Base-by-base conservation (phyloP, 2,329 filamentous ascomycete genomes). In the Scortechinia acanthostroma region DNA sequence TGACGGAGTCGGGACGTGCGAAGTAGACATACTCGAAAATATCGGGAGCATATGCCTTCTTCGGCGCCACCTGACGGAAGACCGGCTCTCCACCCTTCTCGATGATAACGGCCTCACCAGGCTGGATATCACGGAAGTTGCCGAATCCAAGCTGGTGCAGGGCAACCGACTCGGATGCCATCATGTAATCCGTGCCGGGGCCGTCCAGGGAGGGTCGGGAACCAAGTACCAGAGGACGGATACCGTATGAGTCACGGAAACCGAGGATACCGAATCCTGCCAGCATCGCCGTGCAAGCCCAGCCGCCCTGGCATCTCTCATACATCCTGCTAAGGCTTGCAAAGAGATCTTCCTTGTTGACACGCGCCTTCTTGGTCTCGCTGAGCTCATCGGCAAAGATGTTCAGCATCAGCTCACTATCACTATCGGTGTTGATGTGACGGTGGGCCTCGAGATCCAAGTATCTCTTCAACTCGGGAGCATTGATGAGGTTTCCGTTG, bases 11-110 rank as follows among this genome's bases (percentile, higher is more conserved):
- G 1, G 88, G 88, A 2, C 90, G 74, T 14, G 88, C 84, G 55
- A 95, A 90, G 67, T 95, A 95, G 47, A 95, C 85, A 51, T 83
- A 89, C 64, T 94, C 88, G 56, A 94, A 93, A 49, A 89, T 86
- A 59, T 95, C 90, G 1, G 89, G 89, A 2, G 86, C 82, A 58
- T 95, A 95, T 15, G 74, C 72, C 53, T 77, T 74, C 52, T 75
- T 73, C 48, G 76, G 65, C 33, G 82, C 77, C 14, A 95, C 80
- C 62, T 95, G 88, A 50, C 74, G 72, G 69, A 91, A 93, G 42
- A 83, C 74, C 1, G 88, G 88, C 45, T 73, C 69, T 43, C 77
- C 73, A 33, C 88, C 88, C 66, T 94, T 94, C 56, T 84, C 73
- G 50, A 94, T 83, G 57, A 94, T 89, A 49, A 94, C 88, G 2